A percentile compares a stretch with the other conserved stretches of the same genome.
Conservation (phyloP, 2,329 filamentous ascomycete species). For the Ophiostoma perfectum region DNA sequence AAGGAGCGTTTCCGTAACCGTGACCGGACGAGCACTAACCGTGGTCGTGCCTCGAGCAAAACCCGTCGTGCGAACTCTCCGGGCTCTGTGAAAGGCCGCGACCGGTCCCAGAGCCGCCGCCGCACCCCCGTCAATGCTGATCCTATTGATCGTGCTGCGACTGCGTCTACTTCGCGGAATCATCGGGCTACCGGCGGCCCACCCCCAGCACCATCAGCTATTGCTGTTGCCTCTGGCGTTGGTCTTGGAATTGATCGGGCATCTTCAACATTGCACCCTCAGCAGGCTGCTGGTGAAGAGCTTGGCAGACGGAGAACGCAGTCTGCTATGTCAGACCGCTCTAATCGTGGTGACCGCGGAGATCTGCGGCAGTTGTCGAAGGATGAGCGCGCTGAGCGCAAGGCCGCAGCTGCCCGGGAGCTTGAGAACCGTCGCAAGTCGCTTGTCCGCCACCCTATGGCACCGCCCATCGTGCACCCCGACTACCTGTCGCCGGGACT, state of each 20-base stretch:
- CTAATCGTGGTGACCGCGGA: slow-evolving; percentile 42
- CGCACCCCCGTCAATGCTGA: not conserved
- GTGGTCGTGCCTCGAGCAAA: slow-evolving; percentile 46
- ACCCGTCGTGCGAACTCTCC: slow-evolving; percentile 28
- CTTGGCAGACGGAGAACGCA: slow-evolving; percentile 35
- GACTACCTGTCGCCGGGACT: slow-evolving; percentile 43
- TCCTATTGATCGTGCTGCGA: not conserved
- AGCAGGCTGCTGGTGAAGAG: slow-evolving; percentile 26
- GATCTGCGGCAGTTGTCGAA: slow-evolving; percentile 50
- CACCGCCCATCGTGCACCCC: slow-evolving; percentile 74
- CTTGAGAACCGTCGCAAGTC: slow-evolving; percentile 84
- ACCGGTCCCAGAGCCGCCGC: slow-evolving; percentile 29
- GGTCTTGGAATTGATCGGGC: slow-evolving; percentile 27
- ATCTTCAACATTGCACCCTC: slow-evolving; percentile 24
- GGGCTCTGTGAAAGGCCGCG: slow-evolving; percentile 28
- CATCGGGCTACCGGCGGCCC: slow-evolving; percentile 32
- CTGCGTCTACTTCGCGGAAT: slow-evolving; percentile 25
- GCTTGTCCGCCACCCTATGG: slow-evolving; percentile 71
- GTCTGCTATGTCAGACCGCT: slow-evolving; percentile 39
- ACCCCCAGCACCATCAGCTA: slow-evolving; percentile 27
- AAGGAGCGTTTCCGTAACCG: slow-evolving; percentile 53
- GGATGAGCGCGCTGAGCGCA: slow-evolving; percentile 60
- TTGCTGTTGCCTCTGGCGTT: slow-evolving; percentile 25
- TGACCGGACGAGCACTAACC: slow-evolving; percentile 33
- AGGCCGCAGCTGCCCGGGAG: slow-evolving; percentile 73